Conservation (phyloP, 2,329 filamentous ascomycete genomes). For the Aspergillus tubingensis region DNA sequence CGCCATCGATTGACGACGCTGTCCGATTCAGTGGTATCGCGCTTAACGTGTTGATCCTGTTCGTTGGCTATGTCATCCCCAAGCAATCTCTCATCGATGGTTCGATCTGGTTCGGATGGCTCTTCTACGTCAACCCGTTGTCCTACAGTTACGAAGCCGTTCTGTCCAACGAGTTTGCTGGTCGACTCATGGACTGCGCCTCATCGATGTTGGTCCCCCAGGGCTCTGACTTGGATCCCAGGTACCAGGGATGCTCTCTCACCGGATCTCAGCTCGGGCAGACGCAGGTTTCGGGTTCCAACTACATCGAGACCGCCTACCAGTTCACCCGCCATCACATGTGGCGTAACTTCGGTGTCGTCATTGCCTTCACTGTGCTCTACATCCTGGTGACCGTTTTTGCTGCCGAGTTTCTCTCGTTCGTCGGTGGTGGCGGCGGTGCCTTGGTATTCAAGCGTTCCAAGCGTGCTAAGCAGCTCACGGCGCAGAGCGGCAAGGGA, state of each 20-base stretch:
- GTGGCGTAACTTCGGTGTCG: constrained; percentile 74
- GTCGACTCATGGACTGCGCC: constrained; percentile 59
- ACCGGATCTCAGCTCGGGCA: constrained; percentile 58
- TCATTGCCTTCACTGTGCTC: constrained; percentile 73
- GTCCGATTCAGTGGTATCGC: constrained; percentile 64
- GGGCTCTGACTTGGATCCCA: constrained; percentile 57
- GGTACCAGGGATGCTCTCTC: constrained; percentile 64
- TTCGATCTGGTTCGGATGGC: constrained; percentile 69
- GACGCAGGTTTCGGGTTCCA: constrained; percentile 53
- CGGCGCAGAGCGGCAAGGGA: constrained; percentile 46
- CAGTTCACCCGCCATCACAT: constrained; percentile 60
- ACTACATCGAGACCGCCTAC: constrained; percentile 59
- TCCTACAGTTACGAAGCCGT: constrained; percentile 68
- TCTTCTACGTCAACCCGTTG: constrained; percentile 57
- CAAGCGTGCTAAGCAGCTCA: constrained; percentile 59
- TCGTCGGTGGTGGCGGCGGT: constrained; percentile 64
- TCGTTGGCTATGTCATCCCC: constrained; percentile 68
- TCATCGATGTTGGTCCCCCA: constrained; percentile 61
- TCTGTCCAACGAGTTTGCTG: constrained; percentile 65
- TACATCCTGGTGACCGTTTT: constrained; percentile 73
- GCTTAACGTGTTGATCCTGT: constrained; percentile 64
- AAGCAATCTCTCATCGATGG: constrained; percentile 60
- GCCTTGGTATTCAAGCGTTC: constrained; percentile 71
- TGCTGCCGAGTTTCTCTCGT: constrained; percentile 68
- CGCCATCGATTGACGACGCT: constrained; percentile 65